Conservation (phyloP, 257 asterid genomes). For the Henckelia pumila region DNA sequence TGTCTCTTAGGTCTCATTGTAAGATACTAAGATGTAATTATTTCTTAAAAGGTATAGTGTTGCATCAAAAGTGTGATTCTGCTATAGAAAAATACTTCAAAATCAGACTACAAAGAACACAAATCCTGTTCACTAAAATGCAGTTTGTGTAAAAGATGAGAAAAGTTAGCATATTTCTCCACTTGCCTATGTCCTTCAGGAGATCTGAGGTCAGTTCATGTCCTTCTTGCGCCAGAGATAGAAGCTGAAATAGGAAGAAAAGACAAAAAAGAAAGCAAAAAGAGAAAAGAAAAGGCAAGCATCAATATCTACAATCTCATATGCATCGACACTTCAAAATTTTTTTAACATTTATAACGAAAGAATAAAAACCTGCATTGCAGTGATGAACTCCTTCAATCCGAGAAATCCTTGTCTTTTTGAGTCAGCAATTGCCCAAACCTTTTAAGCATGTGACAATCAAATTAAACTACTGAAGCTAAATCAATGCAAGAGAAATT, state of each 20-base stretch:
- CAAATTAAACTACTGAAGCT: neutral
- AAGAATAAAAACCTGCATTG: constrained; percentile 72
- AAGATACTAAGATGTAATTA: constrained; percentile 19
- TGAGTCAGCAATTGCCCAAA: constrained; percentile 92
- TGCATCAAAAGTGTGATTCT: constrained; percentile 14
- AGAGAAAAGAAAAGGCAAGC: neutral
- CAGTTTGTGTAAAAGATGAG: constrained; percentile 1
- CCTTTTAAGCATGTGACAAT: constrained; percentile 42
- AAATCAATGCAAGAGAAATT: constrained; percentile 1
- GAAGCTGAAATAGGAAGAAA: constrained; percentile 43
- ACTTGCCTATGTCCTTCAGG: constrained; percentile 57
- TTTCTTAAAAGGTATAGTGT: neutral
- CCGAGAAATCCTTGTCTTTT: constrained; percentile 87
- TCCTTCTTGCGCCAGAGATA: constrained; percentile 88
- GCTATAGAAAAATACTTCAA: neutral
- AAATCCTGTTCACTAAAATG: constrained; percentile 1
- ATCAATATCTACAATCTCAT: constrained; percentile 17
- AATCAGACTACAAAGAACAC: constrained; percentile 1
- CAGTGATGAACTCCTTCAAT: constrained; percentile 70
- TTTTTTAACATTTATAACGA: neutral
- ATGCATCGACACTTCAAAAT: neutral
- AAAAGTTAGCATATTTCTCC: constrained; percentile 13
- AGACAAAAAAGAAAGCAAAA: neutral
- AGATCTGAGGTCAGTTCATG: constrained; percentile 49
- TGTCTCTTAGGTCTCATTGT: constrained; percentile 12